Conservation (phyloP, 177 flowering plant genomes). For the Vitis hybrid region DNA sequence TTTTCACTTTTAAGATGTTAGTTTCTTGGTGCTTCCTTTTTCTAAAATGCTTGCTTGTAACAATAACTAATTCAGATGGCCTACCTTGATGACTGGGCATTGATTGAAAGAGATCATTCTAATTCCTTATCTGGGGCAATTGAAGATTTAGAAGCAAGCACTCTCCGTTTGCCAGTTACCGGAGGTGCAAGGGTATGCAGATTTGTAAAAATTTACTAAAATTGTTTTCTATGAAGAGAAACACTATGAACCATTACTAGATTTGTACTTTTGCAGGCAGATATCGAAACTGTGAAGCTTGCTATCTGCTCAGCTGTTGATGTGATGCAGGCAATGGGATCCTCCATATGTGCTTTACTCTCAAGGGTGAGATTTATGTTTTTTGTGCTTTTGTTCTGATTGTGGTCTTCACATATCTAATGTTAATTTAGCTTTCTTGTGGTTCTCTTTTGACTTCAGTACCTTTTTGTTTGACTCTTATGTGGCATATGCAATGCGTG, state of each 20-base stretch:
- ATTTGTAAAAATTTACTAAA: not conserved
- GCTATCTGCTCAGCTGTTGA: constrained; percentile 65
- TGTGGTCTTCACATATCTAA: not conserved
- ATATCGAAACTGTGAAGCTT: constrained; percentile 42
- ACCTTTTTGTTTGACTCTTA: not conserved
- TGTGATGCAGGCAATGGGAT: constrained; percentile 63
- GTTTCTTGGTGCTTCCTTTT: constrained; percentile 8
- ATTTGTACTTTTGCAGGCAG: constrained; percentile 43
- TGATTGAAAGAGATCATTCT: constrained; percentile 68
- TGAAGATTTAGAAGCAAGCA: constrained; percentile 79
- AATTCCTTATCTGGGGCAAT: constrained; percentile 58
- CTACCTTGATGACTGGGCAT: constrained; percentile 75
- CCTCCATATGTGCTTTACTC: constrained; percentile 45
- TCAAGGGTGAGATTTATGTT: constrained; percentile 40
- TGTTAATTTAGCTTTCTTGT: not conserved
- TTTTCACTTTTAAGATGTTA: not conserved
- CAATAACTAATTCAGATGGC: constrained; percentile 46
- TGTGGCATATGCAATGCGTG: not conserved
- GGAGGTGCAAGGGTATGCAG: constrained; percentile 81
- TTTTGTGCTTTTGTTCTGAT: not conserved
- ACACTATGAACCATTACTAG: not conserved
- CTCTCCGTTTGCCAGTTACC: constrained; percentile 79
- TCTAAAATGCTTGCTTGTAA: constrained; percentile 11
- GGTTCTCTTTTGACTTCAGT: not conserved
- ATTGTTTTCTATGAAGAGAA: not conserved